Conservation (phyloP, 164 flowering plant genomes). For the Cinnamomum micranthum region DNA sequence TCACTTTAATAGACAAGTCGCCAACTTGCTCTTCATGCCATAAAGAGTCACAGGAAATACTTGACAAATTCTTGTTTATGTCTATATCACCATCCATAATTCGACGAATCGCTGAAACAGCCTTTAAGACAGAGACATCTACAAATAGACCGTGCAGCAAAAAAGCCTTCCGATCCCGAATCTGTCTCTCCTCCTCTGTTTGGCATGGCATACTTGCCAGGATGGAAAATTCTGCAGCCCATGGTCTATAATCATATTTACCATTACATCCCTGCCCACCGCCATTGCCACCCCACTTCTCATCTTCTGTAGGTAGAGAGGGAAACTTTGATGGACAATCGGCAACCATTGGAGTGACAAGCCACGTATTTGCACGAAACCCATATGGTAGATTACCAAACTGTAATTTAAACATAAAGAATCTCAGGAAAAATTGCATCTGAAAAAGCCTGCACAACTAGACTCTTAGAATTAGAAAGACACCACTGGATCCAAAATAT, state of each 20-base stretch:
- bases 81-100: conserved; percentile 34
- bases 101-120: conserved; percentile 55
- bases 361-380: conserved; percentile 93
- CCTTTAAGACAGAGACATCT: conserved; percentile 69
- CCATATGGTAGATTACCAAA: conserved; percentile 98
- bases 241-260: conserved; percentile 58
- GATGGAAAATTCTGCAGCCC: conserved; percentile 88
- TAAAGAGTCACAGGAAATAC: conserved; percentile 25
- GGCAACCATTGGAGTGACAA: conserved; percentile 60
- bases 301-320: conserved; percentile 79
- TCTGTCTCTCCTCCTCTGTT: conserved; percentile 88
- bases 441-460: background rate
- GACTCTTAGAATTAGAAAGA: background rate
- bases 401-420: conserved; percentile 34
- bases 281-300: conserved; percentile 92
- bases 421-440: background rate
- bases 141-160: conserved; percentile 79
- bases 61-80: conserved; percentile 7
- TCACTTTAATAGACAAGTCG: conserved; percentile 58
- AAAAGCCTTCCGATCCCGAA: conserved; percentile 88
- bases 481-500: background rate
- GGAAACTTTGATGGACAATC: conserved; percentile 56
- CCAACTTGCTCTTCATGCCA: conserved; percentile 61
- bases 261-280: conserved; percentile 81
- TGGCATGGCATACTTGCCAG: conserved; percentile 80